Evolutionary conservation across 2,329 filamentous ascomycete species (phyloP), one percentile per base, ranked within the genome.

Genomic region (Aspergillus sp.): DNA sequence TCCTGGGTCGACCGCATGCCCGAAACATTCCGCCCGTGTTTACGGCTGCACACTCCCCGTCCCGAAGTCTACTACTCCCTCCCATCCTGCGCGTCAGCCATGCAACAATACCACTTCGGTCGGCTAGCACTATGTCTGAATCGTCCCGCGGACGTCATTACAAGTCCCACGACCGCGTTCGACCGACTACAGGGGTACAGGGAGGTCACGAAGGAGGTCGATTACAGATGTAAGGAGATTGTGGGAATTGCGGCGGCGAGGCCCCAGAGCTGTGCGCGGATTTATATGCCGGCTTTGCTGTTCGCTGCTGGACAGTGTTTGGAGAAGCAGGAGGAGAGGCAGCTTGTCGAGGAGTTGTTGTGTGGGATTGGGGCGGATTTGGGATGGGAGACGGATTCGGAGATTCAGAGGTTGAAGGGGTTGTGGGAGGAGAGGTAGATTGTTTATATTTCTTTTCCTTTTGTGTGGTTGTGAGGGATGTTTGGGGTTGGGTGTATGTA

Each of bases 91-190:
- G 86, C 85, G 0, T 83, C 85, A 4, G 83, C 86, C 0, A 87
- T 89, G 81, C 86, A 88, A 67, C 82, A 82, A 61, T 89, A 87
- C 64, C 84, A 89, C 67, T 88, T 89, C 77, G 85, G 85, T 1
- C 81, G 84, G 47, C 85, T 89, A 10, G 80, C 88, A 4, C 71
- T 89, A 0, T 79, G 87, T 12, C 80, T 87, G 63, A 88, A 89
- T 66, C 82, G 84, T 60, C 85, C 84, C 0, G 79, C 82, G 15
- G 82, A 88, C 59, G 83, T 81, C 0, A 82, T 84, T 3, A 80
- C 79, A 50, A 79, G 78, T 3, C 78, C 80, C 19, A 81, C 80
- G 19, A 85, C 82, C 3, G 77, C 86, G 0, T 82, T 81, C 49
- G 81, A 81, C 61, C 80, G 85, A 12, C 75, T 87, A 39, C 81